phyloP scores from a whole-genome alignment of 768 basidiomycete genomes.

The Mycena alexandri region DNA sequence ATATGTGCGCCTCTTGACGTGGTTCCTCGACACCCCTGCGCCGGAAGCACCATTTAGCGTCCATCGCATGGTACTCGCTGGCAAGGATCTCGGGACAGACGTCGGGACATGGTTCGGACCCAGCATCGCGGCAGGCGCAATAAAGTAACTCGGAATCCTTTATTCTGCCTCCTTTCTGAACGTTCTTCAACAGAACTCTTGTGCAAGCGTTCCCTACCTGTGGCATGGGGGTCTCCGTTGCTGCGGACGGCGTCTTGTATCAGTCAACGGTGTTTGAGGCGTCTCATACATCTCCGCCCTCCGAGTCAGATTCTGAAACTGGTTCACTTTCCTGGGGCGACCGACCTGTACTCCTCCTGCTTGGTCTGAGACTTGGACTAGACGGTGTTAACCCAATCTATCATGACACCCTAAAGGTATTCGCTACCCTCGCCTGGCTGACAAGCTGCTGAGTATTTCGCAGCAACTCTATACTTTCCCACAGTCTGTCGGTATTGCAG shows the following conservation, averaged over 20 bases:
- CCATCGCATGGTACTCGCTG: slow-evolving; percentile 95
- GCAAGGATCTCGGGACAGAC: slow-evolving; percentile 94
- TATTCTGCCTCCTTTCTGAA: neutral
- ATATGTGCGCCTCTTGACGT: slow-evolving; percentile 92
- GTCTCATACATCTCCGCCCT: slow-evolving; percentile 58
- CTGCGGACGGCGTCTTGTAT: slow-evolving; percentile 86
- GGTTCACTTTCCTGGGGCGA: slow-evolving; percentile 73
- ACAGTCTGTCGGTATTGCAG: slow-evolving; percentile 96
- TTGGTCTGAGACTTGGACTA: slow-evolving; percentile 89
- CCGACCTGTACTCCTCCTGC: slow-evolving; percentile 85
- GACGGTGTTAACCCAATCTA: slow-evolving; percentile 97
- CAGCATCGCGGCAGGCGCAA: slow-evolving; percentile 96
- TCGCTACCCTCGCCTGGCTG: slow-evolving; percentile 7
- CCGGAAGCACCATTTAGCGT: slow-evolving; percentile 92
- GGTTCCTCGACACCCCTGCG: slow-evolving; percentile 94
- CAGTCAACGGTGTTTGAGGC: slow-evolving; percentile 89
- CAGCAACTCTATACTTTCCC: slow-evolving; percentile 93
- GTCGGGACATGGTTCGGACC: slow-evolving; percentile 99
- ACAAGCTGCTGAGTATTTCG: neutral
- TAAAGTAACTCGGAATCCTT: slow-evolving; percentile 70
- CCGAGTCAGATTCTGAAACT: slow-evolving; percentile 45
- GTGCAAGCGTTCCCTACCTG: slow-evolving; percentile 85
- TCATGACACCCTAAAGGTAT: slow-evolving; percentile 77
- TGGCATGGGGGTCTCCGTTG: slow-evolving; percentile 84
- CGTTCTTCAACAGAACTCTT: slow-evolving; percentile 65